These are phyloP conservation scores for Lachancea dasiensis DNA, from an alignment of 805 yeast genomes.

Conservation along the genomic window DNA sequence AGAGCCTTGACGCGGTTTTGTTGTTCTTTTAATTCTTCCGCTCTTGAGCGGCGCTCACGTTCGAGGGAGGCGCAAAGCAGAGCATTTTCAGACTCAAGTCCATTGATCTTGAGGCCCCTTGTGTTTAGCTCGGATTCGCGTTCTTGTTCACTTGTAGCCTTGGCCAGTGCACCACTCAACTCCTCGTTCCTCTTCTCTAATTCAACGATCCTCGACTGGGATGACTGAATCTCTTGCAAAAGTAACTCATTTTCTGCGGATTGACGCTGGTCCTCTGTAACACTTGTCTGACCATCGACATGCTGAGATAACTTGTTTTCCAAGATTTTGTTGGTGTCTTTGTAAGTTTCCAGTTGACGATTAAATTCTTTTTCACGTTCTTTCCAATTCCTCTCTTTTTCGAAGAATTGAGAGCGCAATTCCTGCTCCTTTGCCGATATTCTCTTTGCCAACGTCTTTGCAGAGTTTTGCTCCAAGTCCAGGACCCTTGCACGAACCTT, in stretches of 20 bases:
- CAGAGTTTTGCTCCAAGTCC: conserved; percentile 55
- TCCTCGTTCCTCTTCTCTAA: conserved; percentile 76
- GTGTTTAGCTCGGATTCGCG: conserved; percentile 37
- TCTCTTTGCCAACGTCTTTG: conserved; percentile 47
- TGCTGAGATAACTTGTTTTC: conserved; percentile 59
- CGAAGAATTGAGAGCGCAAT: conserved; percentile 59
- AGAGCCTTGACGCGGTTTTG: conserved; percentile 35
- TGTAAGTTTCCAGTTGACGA: conserved; percentile 46
- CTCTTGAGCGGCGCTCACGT: conserved; percentile 19
- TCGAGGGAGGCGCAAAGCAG: conserved; percentile 31
- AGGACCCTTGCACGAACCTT: conserved; percentile 57
- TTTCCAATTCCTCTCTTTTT: conserved; percentile 65
- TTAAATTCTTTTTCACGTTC: conserved; percentile 47
- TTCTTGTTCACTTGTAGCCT: conserved; percentile 42
- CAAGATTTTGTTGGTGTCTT: conserved; percentile 55
- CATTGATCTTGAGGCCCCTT: conserved; percentile 41
- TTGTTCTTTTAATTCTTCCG: conserved; percentile 17
- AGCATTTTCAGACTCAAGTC: conserved; percentile 66
- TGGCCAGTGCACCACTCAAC: conserved; percentile 57
- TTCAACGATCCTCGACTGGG: conserved; percentile 60
- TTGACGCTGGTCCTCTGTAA: conserved; percentile 20
- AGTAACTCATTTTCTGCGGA: conserved; percentile 54
- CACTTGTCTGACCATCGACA: conserved; percentile 28
- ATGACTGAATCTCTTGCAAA: conserved; percentile 67
- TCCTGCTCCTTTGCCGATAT: conserved; percentile 71